Evolutionary conservation across 192 early-diverging fungal species (phyloP), one percentile per base, ranked within the genome.

Genomic region (Coemansia sp.): DNA sequence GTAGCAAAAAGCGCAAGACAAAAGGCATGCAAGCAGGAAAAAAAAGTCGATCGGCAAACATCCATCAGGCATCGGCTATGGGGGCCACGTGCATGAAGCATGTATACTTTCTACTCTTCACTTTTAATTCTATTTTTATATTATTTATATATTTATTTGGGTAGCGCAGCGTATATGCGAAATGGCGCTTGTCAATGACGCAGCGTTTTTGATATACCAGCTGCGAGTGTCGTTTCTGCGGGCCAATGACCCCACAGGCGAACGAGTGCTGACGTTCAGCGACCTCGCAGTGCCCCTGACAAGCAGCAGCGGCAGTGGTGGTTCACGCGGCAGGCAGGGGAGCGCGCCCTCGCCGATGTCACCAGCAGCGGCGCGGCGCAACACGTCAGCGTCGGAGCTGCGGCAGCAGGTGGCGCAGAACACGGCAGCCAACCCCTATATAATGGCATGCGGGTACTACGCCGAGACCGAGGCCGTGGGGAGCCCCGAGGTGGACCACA

Each of bases 181-280:
- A 72, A 92, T 92, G 91, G 87, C 91, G 37, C 74, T 92, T 37
- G 74, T 89, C 21, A 87, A 86, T 42, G 91, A 92, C 83, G 85
- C 89, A 21, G 78, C 85, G 6, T 93, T 88, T 75, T 78, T 93
- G 27, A 86, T 93, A 63, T 90, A 93, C 71, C 86, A 88, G 69
- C 85, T 91, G 50, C 87, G 91, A n/a, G 83, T 93, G 11, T 86
- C 89, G 62, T 91, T 91, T 71, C 72, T 93, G 46, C 86, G 88
- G 19, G 76, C 91, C 14, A 90, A 90, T 70, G 92, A 93, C 73
- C 85, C 88, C 11, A 81, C 83, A 4, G 90, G 86, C 3, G 88
- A 88, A 64, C 90, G 90, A n/a, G 80, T 93, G 46, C 85, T 93
- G 67, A 87, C 88, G 3, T 92, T 93, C 57, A 70, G 69, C 54